Conservation (phyloP, 148 eudicot genomes). For the Simmondsia chinensis region DNA sequence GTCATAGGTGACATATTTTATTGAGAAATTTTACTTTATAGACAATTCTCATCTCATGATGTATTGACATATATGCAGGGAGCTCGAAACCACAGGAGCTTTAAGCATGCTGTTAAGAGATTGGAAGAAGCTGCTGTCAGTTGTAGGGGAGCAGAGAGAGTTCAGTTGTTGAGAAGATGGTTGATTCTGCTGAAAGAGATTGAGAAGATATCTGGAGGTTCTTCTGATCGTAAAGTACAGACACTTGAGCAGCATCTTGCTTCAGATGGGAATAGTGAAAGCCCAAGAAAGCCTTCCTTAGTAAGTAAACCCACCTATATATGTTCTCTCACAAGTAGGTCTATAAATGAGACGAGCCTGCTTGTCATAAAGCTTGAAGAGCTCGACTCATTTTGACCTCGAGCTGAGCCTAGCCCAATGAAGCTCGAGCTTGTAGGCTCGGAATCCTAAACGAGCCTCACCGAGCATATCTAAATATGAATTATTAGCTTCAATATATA, state of each 20-base stretch:
- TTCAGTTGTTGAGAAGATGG: slow-evolving; percentile 76
- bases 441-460: too few species aligned
- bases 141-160: slow-evolving; percentile 76
- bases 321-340: slow-evolving; percentile 3
- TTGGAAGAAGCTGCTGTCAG: slow-evolving; percentile 88
- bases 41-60: too few species aligned
- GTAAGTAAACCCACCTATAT: slow-evolving; percentile 36
- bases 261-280: slow-evolving; percentile 54
- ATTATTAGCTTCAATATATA: too few species aligned
- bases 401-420: too few species aligned
- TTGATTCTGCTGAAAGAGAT: slow-evolving; percentile 59
- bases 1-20: too few species aligned
- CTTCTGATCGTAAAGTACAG: slow-evolving; percentile 36
- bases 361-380: too few species aligned
- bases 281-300: slow-evolving; percentile 46
- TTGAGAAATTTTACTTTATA: too few species aligned
- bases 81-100: slow-evolving; percentile 60
- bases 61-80: slow-evolving; percentile 49
- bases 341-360: too few species aligned
- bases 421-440: too few species aligned
- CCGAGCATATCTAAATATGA: too few species aligned
- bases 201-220: slow-evolving; percentile 41
- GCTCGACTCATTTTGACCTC: too few species aligned
- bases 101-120: slow-evolving; percentile 76
- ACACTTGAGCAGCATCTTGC: slow-evolving; percentile 39